A percentile compares a stretch with the other conserved stretches of the same genome.
These are phyloP conservation scores for Conringia planisiliqua DNA, from an alignment of 345 rosid species.

Conservation along the genomic window DNA sequence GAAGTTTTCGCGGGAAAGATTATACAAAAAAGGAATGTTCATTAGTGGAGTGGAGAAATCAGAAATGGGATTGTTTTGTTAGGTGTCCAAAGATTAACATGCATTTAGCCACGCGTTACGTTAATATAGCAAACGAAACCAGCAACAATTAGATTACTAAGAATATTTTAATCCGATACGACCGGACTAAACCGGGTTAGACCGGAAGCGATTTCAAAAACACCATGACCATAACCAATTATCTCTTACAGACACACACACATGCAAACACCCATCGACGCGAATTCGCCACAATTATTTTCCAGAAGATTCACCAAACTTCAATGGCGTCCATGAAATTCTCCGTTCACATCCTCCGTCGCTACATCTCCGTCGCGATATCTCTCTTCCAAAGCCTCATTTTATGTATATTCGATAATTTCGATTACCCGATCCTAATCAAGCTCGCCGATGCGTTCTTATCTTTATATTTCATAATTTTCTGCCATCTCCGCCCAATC, in stretches of 20 bases:
- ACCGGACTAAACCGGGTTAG: background rate
- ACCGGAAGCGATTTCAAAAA: background rate
- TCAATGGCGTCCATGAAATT: conserved; percentile 25
- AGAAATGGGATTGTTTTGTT: background rate
- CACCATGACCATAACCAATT: background rate
- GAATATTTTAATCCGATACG: background rate
- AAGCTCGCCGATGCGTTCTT: conserved; percentile 35
- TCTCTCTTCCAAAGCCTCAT: conserved; percentile 10
- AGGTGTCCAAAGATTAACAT: background rate
- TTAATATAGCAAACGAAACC: background rate
- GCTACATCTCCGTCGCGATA: background rate
- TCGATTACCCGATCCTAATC: conserved; percentile 39
- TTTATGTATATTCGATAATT: conserved; percentile 15
- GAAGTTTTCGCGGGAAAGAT: background rate
- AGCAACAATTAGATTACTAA: background rate
- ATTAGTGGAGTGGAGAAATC: background rate
- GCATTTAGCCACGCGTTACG: background rate
- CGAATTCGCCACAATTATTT: background rate
- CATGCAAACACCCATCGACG: background rate
- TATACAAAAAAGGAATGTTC: background rate
- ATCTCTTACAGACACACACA: background rate
- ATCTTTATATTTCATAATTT: conserved; percentile 39
- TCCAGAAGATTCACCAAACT: background rate
- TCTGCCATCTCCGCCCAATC: conserved; percentile 49
- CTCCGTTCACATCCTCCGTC: background rate